Percentiles rank a stretch among this genome's conserved stretches.
Evolutionary conservation across 2,329 filamentous ascomycete genomes (phyloP).

Genomic region (Bipolaris oryzae): DNA sequence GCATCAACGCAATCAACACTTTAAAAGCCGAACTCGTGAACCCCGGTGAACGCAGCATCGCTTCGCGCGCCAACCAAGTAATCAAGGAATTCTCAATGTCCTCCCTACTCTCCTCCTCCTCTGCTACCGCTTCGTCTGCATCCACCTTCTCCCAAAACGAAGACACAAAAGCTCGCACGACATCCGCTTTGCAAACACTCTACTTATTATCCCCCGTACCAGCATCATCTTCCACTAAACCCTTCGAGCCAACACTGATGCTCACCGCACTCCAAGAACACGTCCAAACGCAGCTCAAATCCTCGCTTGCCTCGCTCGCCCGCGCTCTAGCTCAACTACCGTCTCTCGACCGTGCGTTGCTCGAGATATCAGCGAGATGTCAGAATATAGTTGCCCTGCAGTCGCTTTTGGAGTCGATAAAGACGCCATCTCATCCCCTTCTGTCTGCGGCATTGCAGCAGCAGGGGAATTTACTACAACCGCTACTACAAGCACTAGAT

Average conservation of each 20-base stretch:
- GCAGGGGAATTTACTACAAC: constrained; percentile 70
- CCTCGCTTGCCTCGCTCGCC: constrained; percentile 74
- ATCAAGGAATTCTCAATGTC: constrained; percentile 84
- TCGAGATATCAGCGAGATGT: constrained; percentile 81
- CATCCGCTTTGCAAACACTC: constrained; percentile 75
- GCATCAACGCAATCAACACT: constrained; percentile 72
- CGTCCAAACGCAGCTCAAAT: constrained; percentile 78
- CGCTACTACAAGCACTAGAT: constrained; percentile 78
- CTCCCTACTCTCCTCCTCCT: constrained; percentile 51
- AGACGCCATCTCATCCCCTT: constrained; percentile 71
- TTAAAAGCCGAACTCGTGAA: constrained; percentile 72
- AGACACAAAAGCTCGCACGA: constrained; percentile 74
- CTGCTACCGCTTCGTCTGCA: constrained; percentile 42
- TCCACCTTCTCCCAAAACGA: constrained; percentile 67
- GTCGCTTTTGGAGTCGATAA: constrained; percentile 71
- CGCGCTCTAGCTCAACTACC: constrained; percentile 80
- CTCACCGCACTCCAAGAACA: constrained; percentile 80
- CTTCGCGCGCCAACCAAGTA: constrained; percentile 75
- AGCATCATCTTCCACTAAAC: constrained; percentile 17
- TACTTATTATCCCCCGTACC: constrained; percentile 79
- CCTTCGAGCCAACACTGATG: constrained; percentile 71
- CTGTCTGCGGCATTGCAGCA: constrained; percentile 44
- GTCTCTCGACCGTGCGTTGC: constrained; percentile 77
- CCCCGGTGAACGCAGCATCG: constrained; percentile 76
- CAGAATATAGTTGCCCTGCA: constrained; percentile 92